These are phyloP conservation scores for Cladosporium velox DNA, from an alignment of 2,329 filamentous ascomycete genomes.

Conservation along the genomic window DNA sequence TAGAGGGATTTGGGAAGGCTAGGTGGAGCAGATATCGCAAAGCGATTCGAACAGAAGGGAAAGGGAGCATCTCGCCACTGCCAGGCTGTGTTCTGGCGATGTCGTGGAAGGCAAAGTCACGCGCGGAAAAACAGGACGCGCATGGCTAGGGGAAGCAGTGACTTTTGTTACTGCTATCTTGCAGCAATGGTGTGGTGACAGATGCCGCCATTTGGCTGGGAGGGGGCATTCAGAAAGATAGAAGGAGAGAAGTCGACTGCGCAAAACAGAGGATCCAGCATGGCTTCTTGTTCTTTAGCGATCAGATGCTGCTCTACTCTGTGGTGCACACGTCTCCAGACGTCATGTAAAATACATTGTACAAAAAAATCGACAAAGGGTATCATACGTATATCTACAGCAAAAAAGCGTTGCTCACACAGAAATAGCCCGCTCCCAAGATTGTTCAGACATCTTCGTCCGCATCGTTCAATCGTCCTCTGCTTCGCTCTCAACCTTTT, in stretches of 20 bases:
- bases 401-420: neutral
- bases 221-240: neutral
- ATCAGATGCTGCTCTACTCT: neutral
- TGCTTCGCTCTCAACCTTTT: constrained; percentile 24
- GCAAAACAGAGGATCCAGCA: neutral
- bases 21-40: constrained; percentile 72
- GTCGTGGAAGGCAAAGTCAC: neutral
- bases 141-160: neutral
- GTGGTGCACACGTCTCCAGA: neutral
- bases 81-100: neutral
- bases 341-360: constrained; percentile 8
- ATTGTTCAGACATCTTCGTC: neutral
- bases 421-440: neutral
- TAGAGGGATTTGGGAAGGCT: neutral
- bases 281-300: neutral
- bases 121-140: constrained; percentile 16
- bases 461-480: constrained; percentile 20
- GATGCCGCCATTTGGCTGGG: neutral
- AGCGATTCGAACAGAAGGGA: constrained; percentile 38
- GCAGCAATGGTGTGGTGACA: neutral
- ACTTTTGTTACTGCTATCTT: neutral
- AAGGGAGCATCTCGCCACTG: neutral
- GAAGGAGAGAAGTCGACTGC: neutral
- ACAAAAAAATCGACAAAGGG: constrained; percentile 8
- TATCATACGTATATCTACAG: constrained; percentile 7